Percentiles rank a stretch among this genome's conserved stretches.
These are phyloP conservation scores for Aspergillus sp. DNA, from an alignment of 2,329 filamentous ascomycete species.

Conservation along the genomic window DNA sequence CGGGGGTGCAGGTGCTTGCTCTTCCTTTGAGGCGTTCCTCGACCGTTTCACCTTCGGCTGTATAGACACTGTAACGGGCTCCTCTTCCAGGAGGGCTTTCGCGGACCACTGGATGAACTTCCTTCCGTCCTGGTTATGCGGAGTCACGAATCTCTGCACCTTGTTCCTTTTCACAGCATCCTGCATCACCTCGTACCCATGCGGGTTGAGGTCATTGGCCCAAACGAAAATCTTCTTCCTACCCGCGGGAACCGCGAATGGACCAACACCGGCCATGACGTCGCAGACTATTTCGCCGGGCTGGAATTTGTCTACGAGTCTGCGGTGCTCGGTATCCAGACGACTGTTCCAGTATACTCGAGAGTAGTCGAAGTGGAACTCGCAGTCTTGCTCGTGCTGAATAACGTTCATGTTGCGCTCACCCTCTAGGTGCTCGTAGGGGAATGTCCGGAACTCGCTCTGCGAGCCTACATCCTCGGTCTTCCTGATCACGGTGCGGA, in stretches of 20 bases:
- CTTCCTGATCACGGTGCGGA: constrained; percentile 95
- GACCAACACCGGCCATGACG: constrained; percentile 95
- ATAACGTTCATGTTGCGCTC: constrained; percentile 80
- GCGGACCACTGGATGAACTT: constrained; percentile 74
- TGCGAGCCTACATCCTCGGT: constrained; percentile 81
- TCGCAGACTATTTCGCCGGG: constrained; percentile 90
- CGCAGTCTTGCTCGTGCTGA: constrained; percentile 76
- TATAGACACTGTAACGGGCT: constrained; percentile 56
- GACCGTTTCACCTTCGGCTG: constrained; percentile 43
- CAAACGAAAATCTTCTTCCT: constrained; percentile 89
- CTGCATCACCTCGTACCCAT: constrained; percentile 72
- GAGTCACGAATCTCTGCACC: constrained; percentile 69
- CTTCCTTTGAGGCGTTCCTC: constrained; percentile 26
- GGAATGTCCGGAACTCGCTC: constrained; percentile 86
- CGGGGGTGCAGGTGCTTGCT: constrained; percentile 27
- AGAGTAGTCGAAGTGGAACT: constrained; percentile 90
- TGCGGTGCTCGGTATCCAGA: constrained; percentile 82
- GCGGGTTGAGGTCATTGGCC: constrained; percentile 96
- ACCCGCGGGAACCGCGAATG: constrained; percentile 88
- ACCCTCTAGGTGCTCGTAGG: constrained; percentile 85
- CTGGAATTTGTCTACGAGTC: constrained; percentile 72
- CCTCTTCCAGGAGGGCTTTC: constrained; percentile 49
- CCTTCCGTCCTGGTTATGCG: constrained; percentile 80
- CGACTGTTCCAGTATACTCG: constrained; percentile 99
- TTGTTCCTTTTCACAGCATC: constrained; percentile 77